Evolutionary conservation across 2,329 filamentous ascomycete genomes (phyloP).

Genomic region (Fusarium nygamai): DNA sequence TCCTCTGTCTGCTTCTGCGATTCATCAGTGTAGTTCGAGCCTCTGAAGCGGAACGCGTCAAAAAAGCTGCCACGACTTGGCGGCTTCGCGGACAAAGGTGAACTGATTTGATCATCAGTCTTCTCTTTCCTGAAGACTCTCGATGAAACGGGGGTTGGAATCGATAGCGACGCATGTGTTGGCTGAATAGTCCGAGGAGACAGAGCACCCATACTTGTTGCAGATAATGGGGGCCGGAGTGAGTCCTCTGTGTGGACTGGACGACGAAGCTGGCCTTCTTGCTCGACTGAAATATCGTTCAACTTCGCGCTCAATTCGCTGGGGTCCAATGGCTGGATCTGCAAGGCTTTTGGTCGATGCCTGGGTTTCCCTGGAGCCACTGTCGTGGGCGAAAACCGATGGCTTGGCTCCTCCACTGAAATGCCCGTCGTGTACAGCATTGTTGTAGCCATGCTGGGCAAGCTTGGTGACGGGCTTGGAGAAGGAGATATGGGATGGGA

Average conservation of each 20-base stretch:
- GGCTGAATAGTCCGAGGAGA: slow-evolving; percentile 17
- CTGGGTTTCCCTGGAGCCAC: slow-evolving; percentile 26
- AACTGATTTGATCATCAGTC: slow-evolving; percentile 3
- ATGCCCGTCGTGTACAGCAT: slow-evolving; percentile 34
- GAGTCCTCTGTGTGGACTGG: slow-evolving; percentile 46
- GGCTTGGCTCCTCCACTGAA: slow-evolving; percentile 23
- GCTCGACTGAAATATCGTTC: slow-evolving; percentile 60
- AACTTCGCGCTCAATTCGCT: slow-evolving; percentile 65
- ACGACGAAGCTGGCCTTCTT: slow-evolving; percentile 47
- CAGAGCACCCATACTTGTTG: slow-evolving; percentile 2
- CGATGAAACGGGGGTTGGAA: slow-evolving; percentile 1
- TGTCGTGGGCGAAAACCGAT: slow-evolving; percentile 11
- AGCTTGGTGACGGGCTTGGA: not conserved
- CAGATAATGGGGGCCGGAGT: slow-evolving; percentile 12
- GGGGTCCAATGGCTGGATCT: slow-evolving; percentile 58
- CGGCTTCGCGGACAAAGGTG: slow-evolving; percentile 5
- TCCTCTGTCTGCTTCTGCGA: slow-evolving; percentile 30
- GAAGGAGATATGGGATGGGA: not conserved
- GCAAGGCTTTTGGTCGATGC: slow-evolving; percentile 38
- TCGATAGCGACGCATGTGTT: not conserved
- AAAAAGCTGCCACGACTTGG: slow-evolving; percentile 37
- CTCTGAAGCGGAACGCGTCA: slow-evolving; percentile 37
- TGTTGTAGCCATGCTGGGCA: slow-evolving; percentile 29
- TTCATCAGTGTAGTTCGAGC: slow-evolving; percentile 39
- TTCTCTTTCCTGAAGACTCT: slow-evolving; percentile 21